Evolutionary conservation across 495 filamentous ascomycete genomes (phyloP).

Genomic region (Aspergillus avenaceus): DNA sequence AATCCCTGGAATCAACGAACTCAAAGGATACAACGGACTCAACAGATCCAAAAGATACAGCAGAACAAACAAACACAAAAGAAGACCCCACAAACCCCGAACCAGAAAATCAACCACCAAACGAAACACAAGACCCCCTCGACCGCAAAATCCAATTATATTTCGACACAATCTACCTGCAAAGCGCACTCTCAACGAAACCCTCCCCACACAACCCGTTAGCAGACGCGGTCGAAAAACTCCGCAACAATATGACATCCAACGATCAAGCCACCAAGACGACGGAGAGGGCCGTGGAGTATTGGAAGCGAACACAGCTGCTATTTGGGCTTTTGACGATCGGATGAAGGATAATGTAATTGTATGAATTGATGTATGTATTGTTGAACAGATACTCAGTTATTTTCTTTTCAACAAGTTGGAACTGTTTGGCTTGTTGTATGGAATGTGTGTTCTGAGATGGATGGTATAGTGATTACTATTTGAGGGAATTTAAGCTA

Average conservation of each 20-base stretch:
- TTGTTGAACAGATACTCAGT: too few relatives aligned
- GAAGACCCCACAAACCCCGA: background rate
- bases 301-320: conserved; percentile 75
- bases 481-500: too few relatives aligned
- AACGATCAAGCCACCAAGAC: conserved; percentile 40
- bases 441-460: too few relatives aligned
- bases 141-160: conserved; percentile 68
- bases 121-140: conserved; percentile 18
- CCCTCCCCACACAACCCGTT: conserved; percentile 35
- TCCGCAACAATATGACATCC: conserved; percentile 44
- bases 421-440: too few relatives aligned
- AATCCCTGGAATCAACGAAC: conserved; percentile 16
- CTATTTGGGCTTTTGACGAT: conserved; percentile 59
- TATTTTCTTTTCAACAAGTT: too few relatives aligned
- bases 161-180: conserved; percentile 72
- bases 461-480: too few relatives aligned
- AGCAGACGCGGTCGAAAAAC: conserved; percentile 36
- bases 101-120: conserved; percentile 3
- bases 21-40: conserved; percentile 8
- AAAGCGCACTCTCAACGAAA: conserved; percentile 33
- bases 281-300: conserved; percentile 57
- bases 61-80: background rate
- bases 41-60: too few relatives aligned
- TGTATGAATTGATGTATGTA: background rate
- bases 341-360: too few relatives aligned